phyloP scores from a whole-genome alignment of 208 protist species.

The Crithidia fasciculata region DNA sequence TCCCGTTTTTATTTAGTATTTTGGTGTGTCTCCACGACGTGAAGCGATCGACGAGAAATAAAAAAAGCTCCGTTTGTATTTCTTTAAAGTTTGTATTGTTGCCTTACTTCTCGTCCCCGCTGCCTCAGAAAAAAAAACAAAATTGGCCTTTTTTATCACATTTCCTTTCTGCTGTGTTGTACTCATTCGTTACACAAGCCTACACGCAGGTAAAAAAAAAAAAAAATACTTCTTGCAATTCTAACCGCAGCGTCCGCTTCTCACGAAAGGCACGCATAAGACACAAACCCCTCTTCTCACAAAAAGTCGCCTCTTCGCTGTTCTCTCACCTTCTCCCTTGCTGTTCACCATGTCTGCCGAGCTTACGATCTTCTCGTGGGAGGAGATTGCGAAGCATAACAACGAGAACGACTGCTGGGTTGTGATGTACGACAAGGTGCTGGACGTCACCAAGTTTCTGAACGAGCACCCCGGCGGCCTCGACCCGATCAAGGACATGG shows the following conservation, averaged over 20 bases:
- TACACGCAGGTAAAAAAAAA: too few relatives aligned
- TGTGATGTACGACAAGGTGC: conserved; percentile 91
- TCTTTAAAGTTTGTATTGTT: background rate
- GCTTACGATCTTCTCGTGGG: conserved; percentile 76
- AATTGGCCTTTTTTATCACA: too few relatives aligned
- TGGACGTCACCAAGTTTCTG: conserved; percentile 91
- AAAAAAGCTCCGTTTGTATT: background rate
- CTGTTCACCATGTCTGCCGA: conserved; percentile 45
- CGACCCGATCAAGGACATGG: conserved; percentile 85
- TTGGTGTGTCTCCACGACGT: background rate
- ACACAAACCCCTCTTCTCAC: background rate
- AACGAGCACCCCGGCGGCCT: conserved; percentile 92
- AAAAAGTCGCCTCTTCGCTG: conserved; percentile 7
- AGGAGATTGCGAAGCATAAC: conserved; percentile 91
- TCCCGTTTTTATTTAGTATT: background rate
- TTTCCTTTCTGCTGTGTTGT: too few relatives aligned
- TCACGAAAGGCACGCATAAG: too few relatives aligned
- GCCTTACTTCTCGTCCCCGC: too few relatives aligned
- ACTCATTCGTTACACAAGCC: too few relatives aligned
- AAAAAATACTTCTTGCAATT: too few relatives aligned
- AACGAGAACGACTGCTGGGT: conserved; percentile 92
- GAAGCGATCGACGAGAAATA: too few relatives aligned
- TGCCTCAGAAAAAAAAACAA: too few relatives aligned
- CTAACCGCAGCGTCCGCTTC: too few relatives aligned
- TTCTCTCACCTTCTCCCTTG: conserved; percentile 15